Conservation (phyloP, 1,284 basidiomycete species). For the Tilletia caries region DNA sequence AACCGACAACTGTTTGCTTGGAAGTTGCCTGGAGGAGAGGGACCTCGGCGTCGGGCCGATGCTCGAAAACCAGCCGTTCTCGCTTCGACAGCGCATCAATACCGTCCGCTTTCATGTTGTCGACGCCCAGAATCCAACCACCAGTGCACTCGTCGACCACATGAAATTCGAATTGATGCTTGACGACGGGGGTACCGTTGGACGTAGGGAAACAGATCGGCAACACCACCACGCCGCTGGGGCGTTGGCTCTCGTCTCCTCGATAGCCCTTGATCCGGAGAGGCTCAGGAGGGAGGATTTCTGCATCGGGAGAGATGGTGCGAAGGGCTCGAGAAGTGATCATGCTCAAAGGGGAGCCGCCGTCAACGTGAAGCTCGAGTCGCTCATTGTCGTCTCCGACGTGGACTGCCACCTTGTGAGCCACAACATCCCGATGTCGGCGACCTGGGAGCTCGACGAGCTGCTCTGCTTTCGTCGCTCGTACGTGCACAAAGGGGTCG, state of each 20-base stretch:
- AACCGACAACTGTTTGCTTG: not conserved
- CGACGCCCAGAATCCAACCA: not conserved
- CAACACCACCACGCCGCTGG: not conserved
- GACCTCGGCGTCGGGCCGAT: not conserved
- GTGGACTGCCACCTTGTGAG: not conserved
- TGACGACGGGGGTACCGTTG: not conserved
- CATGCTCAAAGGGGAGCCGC: not conserved
- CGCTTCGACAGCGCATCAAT: not conserved
- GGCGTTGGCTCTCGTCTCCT: not conserved
- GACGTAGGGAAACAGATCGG: not conserved
- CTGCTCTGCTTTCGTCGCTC: not conserved
- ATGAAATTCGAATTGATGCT: not conserved
- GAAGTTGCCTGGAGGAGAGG: not conserved
- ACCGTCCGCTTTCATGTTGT: not conserved
- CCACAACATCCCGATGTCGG: not conserved
- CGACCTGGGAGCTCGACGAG: not conserved
- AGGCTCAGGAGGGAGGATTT: not conserved
- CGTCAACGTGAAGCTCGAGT: not conserved
- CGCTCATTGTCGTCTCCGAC: not conserved
- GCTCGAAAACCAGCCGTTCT: not conserved
- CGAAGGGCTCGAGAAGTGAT: not conserved
- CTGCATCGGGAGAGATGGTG: not conserved
- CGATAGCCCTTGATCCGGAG: not conserved
- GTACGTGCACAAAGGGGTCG: not conserved
- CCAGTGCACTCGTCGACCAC: not conserved